phyloP scores from a whole-genome alignment of 345 rosid genomes.

The Lepidium africanum region DNA sequence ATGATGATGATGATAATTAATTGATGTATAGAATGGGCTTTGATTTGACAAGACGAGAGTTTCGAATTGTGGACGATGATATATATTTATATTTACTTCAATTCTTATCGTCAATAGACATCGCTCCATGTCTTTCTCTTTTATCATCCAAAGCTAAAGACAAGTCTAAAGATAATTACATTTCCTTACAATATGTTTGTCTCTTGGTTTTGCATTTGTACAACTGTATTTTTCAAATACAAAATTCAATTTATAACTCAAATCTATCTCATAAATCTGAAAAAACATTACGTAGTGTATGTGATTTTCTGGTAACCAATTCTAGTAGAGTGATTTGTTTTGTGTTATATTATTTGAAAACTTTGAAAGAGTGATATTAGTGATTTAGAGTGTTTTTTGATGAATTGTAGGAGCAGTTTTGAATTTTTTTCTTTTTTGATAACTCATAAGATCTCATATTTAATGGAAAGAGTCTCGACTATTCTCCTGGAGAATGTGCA shows the following conservation, averaged over 20 bases:
- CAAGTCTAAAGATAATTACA: not conserved
- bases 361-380: no score
- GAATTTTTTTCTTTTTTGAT: no score
- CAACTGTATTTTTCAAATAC: not conserved
- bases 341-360: not conserved
- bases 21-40: constrained; percentile 20
- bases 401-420: no score
- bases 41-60: constrained; percentile 32
- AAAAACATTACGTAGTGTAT: no score
- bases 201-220: not conserved
- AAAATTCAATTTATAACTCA: no score
- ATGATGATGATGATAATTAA: not conserved
- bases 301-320: no score
- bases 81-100: not conserved
- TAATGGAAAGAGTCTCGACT: no score
- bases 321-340: not conserved
- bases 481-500: no score
- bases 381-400: no score
- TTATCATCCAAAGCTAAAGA: constrained; percentile 16
- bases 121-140: constrained; percentile 28
- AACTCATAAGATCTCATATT: no score
- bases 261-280: no score
- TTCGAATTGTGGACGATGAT: constrained; percentile 13
- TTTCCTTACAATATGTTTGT: not conserved
- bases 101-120: constrained; percentile 9